Evolutionary conservation across 768 basidiomycete species (phyloP), one percentile per base, ranked within the genome.

Genomic region (Gloeostereum incarnatum): DNA sequence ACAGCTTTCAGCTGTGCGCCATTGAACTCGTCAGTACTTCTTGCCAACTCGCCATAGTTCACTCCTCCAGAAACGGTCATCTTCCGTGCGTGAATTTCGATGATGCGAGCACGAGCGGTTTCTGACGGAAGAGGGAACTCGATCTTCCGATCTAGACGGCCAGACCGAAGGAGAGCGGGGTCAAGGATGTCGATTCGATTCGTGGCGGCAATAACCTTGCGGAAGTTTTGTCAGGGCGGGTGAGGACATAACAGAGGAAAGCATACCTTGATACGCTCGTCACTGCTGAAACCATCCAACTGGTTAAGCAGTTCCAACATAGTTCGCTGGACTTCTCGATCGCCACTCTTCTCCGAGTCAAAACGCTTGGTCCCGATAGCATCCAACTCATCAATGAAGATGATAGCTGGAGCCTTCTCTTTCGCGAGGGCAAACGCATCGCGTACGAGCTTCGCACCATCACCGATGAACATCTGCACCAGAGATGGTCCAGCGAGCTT

Each of bases 381-480:
- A 57, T 98, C 94, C 54, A 98, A 60, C 55, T 98, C 94, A 52
- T 98, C 94, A 47, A 97, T 97, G 63, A 97, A 97, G 59, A 98
- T 97, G 58, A 97, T 97, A n/a, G 92, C 86, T 5, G 93, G 93
- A 1, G 92, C 88, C 53, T 98, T 97, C 70, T 96, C 88, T 61
- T 97, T 98, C 13, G 96, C 96, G 32, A 99, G 72, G 32, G 93
- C 92, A 56, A 99, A 98, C 3, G 94, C 94, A 52, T 99, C 96
- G 32, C 96, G 88, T 16, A 99, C 96, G 36, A 99, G 78, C 60
- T 97, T 98, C 39, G 96, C 96, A 53, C 96, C 96, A 58, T 98
- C 96, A 61, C 96, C 96, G 49, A 99, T 99, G 60, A 94, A 99
- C 96, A 98, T 99, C 62, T 99, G 96, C 9, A 99, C 96, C 37